Evolutionary conservation across 2,329 filamentous ascomycete genomes (phyloP).

Genomic region (Claviceps humidiphila): DNA sequence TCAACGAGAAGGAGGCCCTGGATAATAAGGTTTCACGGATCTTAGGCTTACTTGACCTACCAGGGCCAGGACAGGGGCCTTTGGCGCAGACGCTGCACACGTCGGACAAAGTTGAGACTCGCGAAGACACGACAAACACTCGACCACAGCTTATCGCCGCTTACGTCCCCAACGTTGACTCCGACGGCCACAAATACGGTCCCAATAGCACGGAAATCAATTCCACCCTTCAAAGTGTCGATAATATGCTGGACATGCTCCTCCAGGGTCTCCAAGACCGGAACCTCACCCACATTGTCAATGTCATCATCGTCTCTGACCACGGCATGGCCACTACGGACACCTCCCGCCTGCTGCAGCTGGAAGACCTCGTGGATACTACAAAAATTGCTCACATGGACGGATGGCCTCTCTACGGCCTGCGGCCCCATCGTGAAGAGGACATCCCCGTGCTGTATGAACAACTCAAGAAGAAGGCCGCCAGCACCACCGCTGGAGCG

Average conservation of each 20-base stretch:
- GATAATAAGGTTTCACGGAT: constrained; percentile 66
- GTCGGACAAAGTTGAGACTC: background rate
- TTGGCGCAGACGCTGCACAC: background rate
- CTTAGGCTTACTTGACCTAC: constrained; percentile 71
- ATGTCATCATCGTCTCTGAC: constrained; percentile 91
- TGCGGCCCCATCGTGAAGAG: constrained; percentile 60
- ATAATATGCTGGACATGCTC: constrained; percentile 66
- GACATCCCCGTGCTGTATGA: constrained; percentile 58
- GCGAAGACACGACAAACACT: constrained; percentile 32
- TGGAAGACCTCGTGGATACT: constrained; percentile 78
- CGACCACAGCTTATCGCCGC: constrained; percentile 86
- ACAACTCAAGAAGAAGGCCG: constrained; percentile 40
- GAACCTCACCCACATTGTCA: constrained; percentile 81
- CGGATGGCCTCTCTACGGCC: constrained; percentile 85
- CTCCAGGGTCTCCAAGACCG: constrained; percentile 64
- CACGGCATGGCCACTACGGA: constrained; percentile 97
- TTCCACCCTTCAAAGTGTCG: constrained; percentile 63
- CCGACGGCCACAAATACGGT: constrained; percentile 74
- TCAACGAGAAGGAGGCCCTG: constrained; percentile 64
- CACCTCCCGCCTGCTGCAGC: constrained; percentile 63
- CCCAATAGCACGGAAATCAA: constrained; percentile 91
- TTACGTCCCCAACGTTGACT: constrained; percentile 88
- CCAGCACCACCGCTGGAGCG: constrained; percentile 19
- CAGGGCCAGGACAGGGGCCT: constrained; percentile 51
- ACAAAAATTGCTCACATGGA: constrained; percentile 70